A percentile compares a stretch with the other conserved stretches of the same genome.
Evolutionary conservation across 495 filamentous ascomycete genomes (phyloP).

Genomic region (Hypoxylon rickii): DNA sequence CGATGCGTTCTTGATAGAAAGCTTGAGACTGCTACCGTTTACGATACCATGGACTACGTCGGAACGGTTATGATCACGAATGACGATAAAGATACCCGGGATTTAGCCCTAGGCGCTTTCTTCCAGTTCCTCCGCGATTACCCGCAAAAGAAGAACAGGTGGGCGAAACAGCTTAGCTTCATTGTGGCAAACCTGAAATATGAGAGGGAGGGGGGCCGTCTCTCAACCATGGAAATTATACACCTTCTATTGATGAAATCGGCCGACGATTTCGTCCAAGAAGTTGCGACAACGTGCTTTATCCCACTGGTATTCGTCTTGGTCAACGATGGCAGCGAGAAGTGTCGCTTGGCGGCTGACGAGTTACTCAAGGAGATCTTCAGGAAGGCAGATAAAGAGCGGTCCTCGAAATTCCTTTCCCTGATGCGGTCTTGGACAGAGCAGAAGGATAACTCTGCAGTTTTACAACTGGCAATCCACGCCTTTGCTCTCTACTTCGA

Average conservation of each 20-base stretch:
- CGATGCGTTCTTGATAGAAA: constrained; percentile 82
- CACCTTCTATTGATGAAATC: constrained; percentile 83
- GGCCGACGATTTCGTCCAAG: constrained; percentile 76
- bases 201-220: constrained; percentile 80
- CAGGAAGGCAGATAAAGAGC: constrained; percentile 75
- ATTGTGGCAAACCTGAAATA: constrained; percentile 90
- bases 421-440: constrained; percentile 77
- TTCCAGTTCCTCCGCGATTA: constrained; percentile 95
- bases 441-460: constrained; percentile 68
- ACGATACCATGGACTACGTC: constrained; percentile 86
- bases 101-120: constrained; percentile 85
- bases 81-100: constrained; percentile 80
- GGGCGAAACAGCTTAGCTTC: constrained; percentile 87
- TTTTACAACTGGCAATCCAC: constrained; percentile 75
- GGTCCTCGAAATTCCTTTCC: constrained; percentile 65
- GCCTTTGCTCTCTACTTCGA: constrained; percentile 84
- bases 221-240: constrained; percentile 89
- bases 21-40: constrained; percentile 82
- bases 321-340: constrained; percentile 82
- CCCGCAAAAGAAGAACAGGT: constrained; percentile 84
- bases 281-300: constrained; percentile 81
- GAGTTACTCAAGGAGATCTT: constrained; percentile 79
- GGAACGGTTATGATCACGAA: constrained; percentile 96
- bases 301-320: constrained; percentile 82
- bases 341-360: constrained; percentile 83